Evolutionary conservation across 768 basidiomycete species (phyloP).

Genomic region (Tricholoma furcatifolium): DNA sequence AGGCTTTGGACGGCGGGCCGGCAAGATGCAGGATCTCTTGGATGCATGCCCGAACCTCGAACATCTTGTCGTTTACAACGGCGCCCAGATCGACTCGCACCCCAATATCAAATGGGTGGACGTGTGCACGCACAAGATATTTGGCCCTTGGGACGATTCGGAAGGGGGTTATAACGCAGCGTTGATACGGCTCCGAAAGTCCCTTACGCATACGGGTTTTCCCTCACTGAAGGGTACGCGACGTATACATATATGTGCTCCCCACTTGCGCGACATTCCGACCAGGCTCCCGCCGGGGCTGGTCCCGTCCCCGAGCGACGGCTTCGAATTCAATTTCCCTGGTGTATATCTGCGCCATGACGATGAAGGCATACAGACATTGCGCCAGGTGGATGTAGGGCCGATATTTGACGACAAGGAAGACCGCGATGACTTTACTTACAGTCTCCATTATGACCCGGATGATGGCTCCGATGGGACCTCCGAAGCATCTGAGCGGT

Average conservation of each 20-base stretch:
- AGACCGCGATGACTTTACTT: not conserved
- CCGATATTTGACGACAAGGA: not conserved
- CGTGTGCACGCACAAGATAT: slow-evolving; percentile 8
- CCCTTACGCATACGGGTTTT: not conserved
- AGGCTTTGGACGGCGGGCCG: slow-evolving; percentile 1
- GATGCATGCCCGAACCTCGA: slow-evolving; percentile 10
- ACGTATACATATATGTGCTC: slow-evolving; percentile 4
- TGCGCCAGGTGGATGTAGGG: slow-evolving; percentile 2
- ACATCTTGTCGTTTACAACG: slow-evolving; percentile 11
- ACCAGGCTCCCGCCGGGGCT: slow-evolving; percentile 1
- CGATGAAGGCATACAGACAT: not conserved
- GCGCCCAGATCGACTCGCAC: slow-evolving; percentile 3
- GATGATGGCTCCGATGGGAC: slow-evolving; percentile 2
- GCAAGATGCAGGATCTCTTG: slow-evolving; percentile 1
- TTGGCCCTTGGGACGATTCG: not conserved
- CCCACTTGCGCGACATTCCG: slow-evolving; percentile 5
- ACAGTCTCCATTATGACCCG: not conserved
- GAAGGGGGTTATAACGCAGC: not conserved
- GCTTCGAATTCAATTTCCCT: not conserved
- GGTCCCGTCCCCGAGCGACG: not conserved
- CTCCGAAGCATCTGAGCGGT: not conserved
- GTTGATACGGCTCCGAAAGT: not conserved
- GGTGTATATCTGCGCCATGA: slow-evolving; percentile 4
- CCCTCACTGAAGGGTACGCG: slow-evolving; percentile 5
- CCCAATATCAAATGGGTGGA: slow-evolving; percentile 12